Percentiles rank a stretch among this genome's conserved stretches.
Evolutionary conservation across 2,329 filamentous ascomycete genomes (phyloP).

Genomic region (Tolypocladium amazonense): DNA sequence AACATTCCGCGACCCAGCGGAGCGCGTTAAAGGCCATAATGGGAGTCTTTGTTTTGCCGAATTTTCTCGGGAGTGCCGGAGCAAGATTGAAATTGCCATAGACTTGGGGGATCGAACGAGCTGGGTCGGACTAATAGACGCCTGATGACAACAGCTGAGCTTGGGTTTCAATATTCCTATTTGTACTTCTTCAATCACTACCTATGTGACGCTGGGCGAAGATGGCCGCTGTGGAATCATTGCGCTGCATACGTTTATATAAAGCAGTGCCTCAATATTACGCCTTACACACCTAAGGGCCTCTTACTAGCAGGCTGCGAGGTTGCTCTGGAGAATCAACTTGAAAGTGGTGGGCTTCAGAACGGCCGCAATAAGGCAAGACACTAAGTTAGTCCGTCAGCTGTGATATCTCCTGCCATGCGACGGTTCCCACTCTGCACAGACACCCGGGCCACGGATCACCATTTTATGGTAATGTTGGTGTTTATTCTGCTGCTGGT

Average conservation of each 20-base stretch:
- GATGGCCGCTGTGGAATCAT: background rate
- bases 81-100: constrained; percentile 4
- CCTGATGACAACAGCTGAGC: background rate
- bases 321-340: no score
- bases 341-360: no score
- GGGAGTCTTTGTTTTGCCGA: background rate
- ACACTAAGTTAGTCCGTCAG: no score
- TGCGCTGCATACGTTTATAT: background rate
- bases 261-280: background rate
- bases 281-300: background rate
- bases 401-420: no score
- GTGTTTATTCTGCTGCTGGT: no score
- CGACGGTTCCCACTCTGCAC: no score
- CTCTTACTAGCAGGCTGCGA: background rate
- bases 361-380: no score
- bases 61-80: constrained; percentile 1
- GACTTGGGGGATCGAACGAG: constrained; percentile 2
- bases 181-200: background rate
- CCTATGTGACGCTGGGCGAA: background rate
- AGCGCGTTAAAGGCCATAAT: background rate
- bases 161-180: background rate
- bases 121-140: constrained; percentile 2
- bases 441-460: no score
- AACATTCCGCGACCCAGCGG: constrained; percentile 1
- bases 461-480: no score